phyloP scores from a whole-genome alignment of 768 basidiomycete genomes.

The Lyophyllum decastes region DNA sequence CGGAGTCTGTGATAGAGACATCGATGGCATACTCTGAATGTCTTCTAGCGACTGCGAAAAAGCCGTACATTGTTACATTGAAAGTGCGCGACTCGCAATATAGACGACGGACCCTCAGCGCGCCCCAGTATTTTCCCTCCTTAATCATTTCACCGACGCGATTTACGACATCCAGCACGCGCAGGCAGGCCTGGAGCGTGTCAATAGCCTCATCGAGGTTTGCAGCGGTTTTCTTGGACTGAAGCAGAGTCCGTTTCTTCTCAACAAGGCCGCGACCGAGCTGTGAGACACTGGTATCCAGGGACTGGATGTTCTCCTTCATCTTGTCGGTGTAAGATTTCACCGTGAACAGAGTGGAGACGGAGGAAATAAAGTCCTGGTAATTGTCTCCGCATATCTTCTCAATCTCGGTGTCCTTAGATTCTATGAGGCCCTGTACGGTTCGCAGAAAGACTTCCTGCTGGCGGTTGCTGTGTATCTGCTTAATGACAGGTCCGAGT shows the following conservation, averaged over 20 bases:
- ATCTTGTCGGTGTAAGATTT: slow-evolving; percentile 96
- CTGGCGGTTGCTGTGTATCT: slow-evolving; percentile 84
- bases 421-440: slow-evolving; percentile 83
- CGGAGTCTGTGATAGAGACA: slow-evolving; percentile 87
- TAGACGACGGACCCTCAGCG: slow-evolving; percentile 75
- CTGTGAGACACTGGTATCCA: slow-evolving; percentile 87
- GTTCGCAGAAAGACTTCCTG: slow-evolving; percentile 89
- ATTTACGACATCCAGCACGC: slow-evolving; percentile 90
- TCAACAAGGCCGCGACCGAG: slow-evolving; percentile 87
- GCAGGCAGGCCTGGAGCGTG: slow-evolving; percentile 88
- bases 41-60: slow-evolving; percentile 86
- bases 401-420: slow-evolving; percentile 96
- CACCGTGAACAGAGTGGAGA: slow-evolving; percentile 94
- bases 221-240: slow-evolving; percentile 89
- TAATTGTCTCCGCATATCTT: slow-evolving; percentile 95
- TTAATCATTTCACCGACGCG: slow-evolving; percentile 92
- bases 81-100: slow-evolving; percentile 31
- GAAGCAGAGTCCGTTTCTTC: slow-evolving; percentile 89
- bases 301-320: slow-evolving; percentile 84
- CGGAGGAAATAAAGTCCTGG: slow-evolving; percentile 96
- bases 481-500: slow-evolving; percentile 92
- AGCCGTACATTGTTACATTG: slow-evolving; percentile 30
- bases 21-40: slow-evolving; percentile 86
- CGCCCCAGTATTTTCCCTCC: slow-evolving; percentile 96
- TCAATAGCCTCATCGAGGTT: slow-evolving; percentile 98